phyloP scores from a whole-genome alignment of 2,329 filamentous ascomycete genomes.

The Chaetoscypha palmicola region DNA sequence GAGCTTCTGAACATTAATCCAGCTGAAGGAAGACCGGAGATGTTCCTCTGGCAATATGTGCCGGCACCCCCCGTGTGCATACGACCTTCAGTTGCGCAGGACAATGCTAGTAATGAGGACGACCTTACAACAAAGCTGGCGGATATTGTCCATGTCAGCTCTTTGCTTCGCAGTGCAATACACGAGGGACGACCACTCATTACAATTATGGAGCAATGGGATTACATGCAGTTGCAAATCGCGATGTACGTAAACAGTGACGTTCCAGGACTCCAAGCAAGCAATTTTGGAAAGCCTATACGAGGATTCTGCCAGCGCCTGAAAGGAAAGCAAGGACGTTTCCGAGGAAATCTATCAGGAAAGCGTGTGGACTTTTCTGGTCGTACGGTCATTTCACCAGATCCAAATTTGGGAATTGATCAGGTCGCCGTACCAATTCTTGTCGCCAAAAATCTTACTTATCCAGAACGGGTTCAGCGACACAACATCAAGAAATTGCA shows the following conservation, averaged over 20 bases:
- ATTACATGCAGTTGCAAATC: conserved; percentile 89
- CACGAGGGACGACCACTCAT: conserved; percentile 77
- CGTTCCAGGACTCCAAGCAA: conserved; percentile 83
- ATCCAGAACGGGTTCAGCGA: conserved; percentile 78
- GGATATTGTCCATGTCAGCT: conserved; percentile 90
- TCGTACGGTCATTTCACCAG: conserved; percentile 93
- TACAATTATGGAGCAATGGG: conserved; percentile 97
- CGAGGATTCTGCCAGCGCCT: conserved; percentile 90
- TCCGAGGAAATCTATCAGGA: conserved; percentile 91
- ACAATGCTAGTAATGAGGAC: conserved; percentile 89
- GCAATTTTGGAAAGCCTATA: conserved; percentile 79
- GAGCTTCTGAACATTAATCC: conserved; percentile 87
- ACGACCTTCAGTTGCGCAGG: conserved; percentile 86
- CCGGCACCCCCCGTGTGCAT: conserved; percentile 93
- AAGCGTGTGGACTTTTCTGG: conserved; percentile 99
- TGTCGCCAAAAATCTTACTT: conserved; percentile 95
- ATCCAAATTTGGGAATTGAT: conserved; percentile 89
- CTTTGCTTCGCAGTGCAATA: conserved; percentile 75
- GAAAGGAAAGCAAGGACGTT: conserved; percentile 96
- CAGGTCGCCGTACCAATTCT: conserved; percentile 86
- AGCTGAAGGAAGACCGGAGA: conserved; percentile 80
- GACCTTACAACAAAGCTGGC: conserved; percentile 95
- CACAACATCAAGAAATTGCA: conserved; percentile 81
- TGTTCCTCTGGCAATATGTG: conserved; percentile 96
- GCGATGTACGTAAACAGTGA: conserved; percentile 98